phyloP scores from a whole-genome alignment of 1,139 yeast genomes.

The Kodamaea suecica region DNA sequence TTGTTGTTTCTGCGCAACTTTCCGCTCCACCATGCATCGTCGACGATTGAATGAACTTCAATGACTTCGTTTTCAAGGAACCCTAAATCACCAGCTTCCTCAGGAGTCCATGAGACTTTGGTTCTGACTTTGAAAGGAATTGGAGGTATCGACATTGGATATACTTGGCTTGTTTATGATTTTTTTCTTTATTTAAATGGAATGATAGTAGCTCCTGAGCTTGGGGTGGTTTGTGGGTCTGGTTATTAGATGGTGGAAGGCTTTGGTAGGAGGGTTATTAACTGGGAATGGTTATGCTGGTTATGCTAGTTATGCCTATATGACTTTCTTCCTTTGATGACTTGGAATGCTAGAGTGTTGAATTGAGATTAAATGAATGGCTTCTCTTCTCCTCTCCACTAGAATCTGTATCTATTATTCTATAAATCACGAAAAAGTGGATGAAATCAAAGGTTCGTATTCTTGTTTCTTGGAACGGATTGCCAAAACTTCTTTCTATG shows the following conservation, averaged over 20 bases:
- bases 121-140: slow-evolving; percentile 76
- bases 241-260: too few relatives aligned
- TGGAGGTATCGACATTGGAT: slow-evolving; percentile 20
- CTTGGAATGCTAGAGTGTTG: too few relatives aligned
- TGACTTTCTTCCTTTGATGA: too few relatives aligned
- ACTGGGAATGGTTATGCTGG: too few relatives aligned
- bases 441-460: slow-evolving; percentile 3
- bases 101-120: slow-evolving; percentile 87
- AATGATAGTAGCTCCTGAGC: too few relatives aligned
- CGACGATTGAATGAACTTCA: slow-evolving; percentile 75
- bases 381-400: too few relatives aligned
- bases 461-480: neutral
- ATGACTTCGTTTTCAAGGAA: slow-evolving; percentile 90
- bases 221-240: too few relatives aligned
- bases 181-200: too few relatives aligned
- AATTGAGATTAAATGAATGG: too few relatives aligned
- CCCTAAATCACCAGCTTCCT: slow-evolving; percentile 83
- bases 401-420: too few relatives aligned
- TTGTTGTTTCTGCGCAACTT: slow-evolving; percentile 66
- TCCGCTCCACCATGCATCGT: slow-evolving; percentile 94
- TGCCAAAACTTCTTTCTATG: neutral
- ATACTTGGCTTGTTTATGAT: neutral
- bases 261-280: too few relatives aligned
- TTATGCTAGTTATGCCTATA: too few relatives aligned
- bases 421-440: slow-evolving; percentile 1